Evolutionary conservation across 78 protist genomes (phyloP), one percentile per base, ranked within the genome.

Genomic region (Capsaspora owczarzaki): DNA sequence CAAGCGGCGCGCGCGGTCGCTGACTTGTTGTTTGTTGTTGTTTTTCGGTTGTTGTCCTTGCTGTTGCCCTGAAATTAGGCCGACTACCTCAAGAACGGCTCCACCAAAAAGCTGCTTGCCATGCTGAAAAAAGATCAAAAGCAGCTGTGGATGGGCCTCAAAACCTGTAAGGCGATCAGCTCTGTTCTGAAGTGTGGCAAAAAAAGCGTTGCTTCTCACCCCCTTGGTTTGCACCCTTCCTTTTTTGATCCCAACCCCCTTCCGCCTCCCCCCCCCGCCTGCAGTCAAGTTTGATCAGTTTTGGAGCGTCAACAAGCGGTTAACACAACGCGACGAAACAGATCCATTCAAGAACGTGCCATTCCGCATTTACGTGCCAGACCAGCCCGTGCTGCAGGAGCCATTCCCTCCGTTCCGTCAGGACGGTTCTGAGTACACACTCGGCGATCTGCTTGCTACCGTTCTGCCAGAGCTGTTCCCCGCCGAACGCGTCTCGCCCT

Each of bases 61-160:
- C 35, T 66, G 37, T 66, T 22, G n/a, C 71, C 19, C 56, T 49
- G 56, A 10, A 20, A 16, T 66, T 31, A 70, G 76, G 29, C 76
- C 51, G 76, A 70, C n/a, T 70, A 70, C 49, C 42, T 70, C 33
- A 70, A 74, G 44, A 43, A 46, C 61, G 78, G 78, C 35, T 46
- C 53, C 35, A 74, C 78, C 20, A 42, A 74, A 61, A 42, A 5
- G 40, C 42, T 74, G 2, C 6, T 74, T 29, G 53, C 37, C 19
- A 37, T 74, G 31, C 53, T 2, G 37, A 47, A 47, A 20, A 29
- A 46, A 25, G 66, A 74, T 29, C 78, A 74, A 33, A 42, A 29
- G 61, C 60, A 74, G 61, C 61, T 74, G 31, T 74, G 78, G 78
- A 38, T 16, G 37, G 37, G 66, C 38, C 6, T 74, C n/a, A 74